A percentile compares a stretch with the other conserved stretches of the same genome.
These are phyloP conservation scores for Tephrocybe sp. DNA, from an alignment of 768 basidiomycete species.

Conservation along the genomic window DNA sequence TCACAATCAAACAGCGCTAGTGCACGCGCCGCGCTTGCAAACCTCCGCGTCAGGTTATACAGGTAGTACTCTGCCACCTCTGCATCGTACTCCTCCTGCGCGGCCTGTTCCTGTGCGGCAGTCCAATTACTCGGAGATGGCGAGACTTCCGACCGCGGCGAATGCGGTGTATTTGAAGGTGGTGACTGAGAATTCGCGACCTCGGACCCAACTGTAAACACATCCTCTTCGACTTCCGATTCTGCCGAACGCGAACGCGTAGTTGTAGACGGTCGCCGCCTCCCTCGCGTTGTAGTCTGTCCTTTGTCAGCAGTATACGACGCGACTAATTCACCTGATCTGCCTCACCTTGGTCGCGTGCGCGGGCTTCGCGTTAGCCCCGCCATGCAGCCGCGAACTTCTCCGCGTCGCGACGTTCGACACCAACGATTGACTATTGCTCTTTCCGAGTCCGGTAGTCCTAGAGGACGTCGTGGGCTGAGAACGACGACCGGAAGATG, in stretches of 20 bases:
- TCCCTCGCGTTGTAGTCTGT: conserved; percentile 47
- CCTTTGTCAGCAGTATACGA: conserved; percentile 7
- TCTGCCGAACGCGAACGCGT: conserved; percentile 61
- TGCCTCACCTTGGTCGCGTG: conserved; percentile 51
- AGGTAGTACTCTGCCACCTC: conserved; percentile 82
- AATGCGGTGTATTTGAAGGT: conserved; percentile 53
- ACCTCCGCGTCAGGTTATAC: conserved; percentile 75
- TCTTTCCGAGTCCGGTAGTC: conserved; percentile 51
- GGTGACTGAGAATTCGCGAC: conserved; percentile 60
- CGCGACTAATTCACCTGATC: background rate
- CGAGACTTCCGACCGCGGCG: conserved; percentile 63
- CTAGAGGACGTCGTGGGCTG: conserved; percentile 70
- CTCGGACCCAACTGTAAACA: conserved; percentile 37
- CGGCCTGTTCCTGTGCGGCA: conserved; percentile 63
- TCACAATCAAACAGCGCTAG: conserved; percentile 76
- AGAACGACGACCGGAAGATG: conserved; percentile 78
- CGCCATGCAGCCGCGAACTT: conserved; percentile 70
- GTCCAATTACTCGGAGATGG: conserved; percentile 64
- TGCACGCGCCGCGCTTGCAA: conserved; percentile 76
- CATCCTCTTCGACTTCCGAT: conserved; percentile 72
- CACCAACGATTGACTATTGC: conserved; percentile 39
- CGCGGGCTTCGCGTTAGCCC: conserved; percentile 45
- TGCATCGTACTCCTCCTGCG: conserved; percentile 67
- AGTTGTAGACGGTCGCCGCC: conserved; percentile 53
- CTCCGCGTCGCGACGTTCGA: conserved; percentile 56